Evolutionary conservation across 805 yeast genomes (phyloP), one percentile per base, ranked within the genome.

Genomic region (Starmerella geochares): DNA sequence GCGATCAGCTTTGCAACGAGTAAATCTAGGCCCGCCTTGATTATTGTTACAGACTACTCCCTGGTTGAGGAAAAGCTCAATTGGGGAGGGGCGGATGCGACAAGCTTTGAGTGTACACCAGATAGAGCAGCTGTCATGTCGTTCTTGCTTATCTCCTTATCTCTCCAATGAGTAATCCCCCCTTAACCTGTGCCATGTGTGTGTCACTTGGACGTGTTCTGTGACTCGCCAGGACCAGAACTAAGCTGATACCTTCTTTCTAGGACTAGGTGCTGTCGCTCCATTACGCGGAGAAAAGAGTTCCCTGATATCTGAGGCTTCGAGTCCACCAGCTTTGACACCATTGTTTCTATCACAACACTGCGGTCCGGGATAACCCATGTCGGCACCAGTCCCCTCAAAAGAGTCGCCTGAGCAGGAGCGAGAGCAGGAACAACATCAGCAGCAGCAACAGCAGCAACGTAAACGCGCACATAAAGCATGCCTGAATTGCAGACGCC

Each of bases 401-500:
- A 4, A 8, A 19, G 11, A 7, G 21, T 13, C n/a, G 9, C 16
- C 40, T 6, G 27, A 19, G 21, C 41, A 20, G n/a, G 28, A 3
- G 19, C 28, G n/a, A n/a, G n/a, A 37, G 19, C 41, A 19, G n/a
- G n/a, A n/a, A n/a, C 41, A 37, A 9, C 20, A 19, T 21, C 31
- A 11, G 19, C 41, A 37, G 41, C 41, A 23, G 29, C 41, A 36
- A 20, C 39, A 36, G 39, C 39, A 20, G 21, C 44, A 40, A 27
- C 46, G 46, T 16, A 42, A 31, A 8, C 46, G 46, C 19, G 78
- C 79, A 52, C 88, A 83, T 63, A 74, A 78, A 54, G 96, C 96
- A 1, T 88, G 97, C 60, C 66, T 84, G 45, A 84, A 80, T 65
- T 88, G 97, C 62, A 74, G 96, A n/a, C 76, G 79, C 4, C 74